Evolutionary conservation across 371 early-diverging fungal genomes (phyloP).

Genomic region (Chytridium lagenaria): DNA sequence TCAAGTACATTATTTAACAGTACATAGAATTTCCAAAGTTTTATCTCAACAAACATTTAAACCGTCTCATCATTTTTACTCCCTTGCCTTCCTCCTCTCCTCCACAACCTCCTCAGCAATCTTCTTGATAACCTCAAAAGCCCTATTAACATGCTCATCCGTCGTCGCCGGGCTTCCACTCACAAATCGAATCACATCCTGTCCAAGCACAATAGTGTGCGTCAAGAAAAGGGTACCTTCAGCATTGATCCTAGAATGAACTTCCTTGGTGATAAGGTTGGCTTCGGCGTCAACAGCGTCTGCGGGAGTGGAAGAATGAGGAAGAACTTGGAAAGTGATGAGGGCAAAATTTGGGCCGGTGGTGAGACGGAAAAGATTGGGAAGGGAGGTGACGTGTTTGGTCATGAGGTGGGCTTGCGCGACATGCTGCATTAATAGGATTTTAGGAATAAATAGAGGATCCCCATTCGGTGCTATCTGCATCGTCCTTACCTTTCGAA

Average conservation of each 20-base stretch:
- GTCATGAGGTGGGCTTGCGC: constrained; percentile 48
- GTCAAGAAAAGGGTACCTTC: constrained; percentile 36
- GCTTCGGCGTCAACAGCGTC: constrained; percentile 4
- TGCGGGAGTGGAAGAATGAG: constrained; percentile 3
- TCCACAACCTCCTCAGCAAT: constrained; percentile 17
- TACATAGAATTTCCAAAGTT: too few relatives aligned
- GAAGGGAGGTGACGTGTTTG: constrained; percentile 34
- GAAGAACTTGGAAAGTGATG: constrained; percentile 53
- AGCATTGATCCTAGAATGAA: constrained; percentile 28
- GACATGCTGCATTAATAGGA: constrained; percentile 37
- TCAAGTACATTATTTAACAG: too few relatives aligned
- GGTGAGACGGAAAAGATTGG: constrained; percentile 55
- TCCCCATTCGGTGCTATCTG: neutral
- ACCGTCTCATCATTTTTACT: too few relatives aligned
- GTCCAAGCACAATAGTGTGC: constrained; percentile 22
- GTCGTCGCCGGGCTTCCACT: constrained; percentile 32
- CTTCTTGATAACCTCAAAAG: constrained; percentile 28
- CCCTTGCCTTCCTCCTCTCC: neutral
- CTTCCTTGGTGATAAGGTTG: constrained; percentile 21
- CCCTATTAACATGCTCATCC: constrained; percentile 31
- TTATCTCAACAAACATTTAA: too few relatives aligned
- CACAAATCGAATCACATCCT: constrained; percentile 34
- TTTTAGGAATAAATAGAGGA: too few relatives aligned
- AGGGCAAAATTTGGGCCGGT: constrained; percentile 53
- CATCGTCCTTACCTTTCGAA: constrained; percentile 42